These are phyloP conservation scores for Lachnellula cervina DNA, from an alignment of 2,329 filamentous ascomycete species.

Conservation along the genomic window DNA sequence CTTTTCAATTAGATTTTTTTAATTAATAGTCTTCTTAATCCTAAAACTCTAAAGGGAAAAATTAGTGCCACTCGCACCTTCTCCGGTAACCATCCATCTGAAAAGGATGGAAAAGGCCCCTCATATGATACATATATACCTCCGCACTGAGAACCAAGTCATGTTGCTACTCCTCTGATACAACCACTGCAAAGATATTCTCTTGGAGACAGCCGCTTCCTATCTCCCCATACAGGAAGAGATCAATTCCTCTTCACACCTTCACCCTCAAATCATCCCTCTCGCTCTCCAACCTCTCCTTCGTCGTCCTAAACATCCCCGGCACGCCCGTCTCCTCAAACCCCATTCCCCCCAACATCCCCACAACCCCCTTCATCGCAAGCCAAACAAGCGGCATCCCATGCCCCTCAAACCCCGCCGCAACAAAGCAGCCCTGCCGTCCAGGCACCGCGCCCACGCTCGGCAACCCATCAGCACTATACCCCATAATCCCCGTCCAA, in stretches of 20 bases:
- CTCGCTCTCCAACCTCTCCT: slow-evolving; percentile 9
- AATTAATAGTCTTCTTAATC: too few species aligned
- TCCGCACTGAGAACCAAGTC: too few species aligned
- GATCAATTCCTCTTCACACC: not conserved
- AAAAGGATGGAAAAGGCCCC: too few species aligned
- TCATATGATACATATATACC: too few species aligned
- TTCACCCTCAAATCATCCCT: not conserved
- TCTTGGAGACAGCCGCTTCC: too few species aligned
- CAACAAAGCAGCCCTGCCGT: slow-evolving; percentile 36
- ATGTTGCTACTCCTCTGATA: too few species aligned
- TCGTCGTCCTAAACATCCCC: slow-evolving; percentile 31
- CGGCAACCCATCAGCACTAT: slow-evolving; percentile 37
- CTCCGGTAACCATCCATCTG: too few species aligned
- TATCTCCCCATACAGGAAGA: too few species aligned
- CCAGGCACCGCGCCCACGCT: slow-evolving; percentile 40
- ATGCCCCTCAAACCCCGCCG: slow-evolving; percentile 46
- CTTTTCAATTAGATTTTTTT: too few species aligned
- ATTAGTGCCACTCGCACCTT: too few species aligned
- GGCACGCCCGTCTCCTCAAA: slow-evolving; percentile 36
- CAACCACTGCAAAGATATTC: too few species aligned
- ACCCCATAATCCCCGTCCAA: slow-evolving; percentile 34
- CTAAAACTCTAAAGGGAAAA: too few species aligned
- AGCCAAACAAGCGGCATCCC: slow-evolving; percentile 45
- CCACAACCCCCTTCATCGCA: slow-evolving; percentile 35
- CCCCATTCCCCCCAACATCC: slow-evolving; percentile 31